phyloP scores from a whole-genome alignment of 805 yeast genomes.

The Ogataea zsoltii region DNA sequence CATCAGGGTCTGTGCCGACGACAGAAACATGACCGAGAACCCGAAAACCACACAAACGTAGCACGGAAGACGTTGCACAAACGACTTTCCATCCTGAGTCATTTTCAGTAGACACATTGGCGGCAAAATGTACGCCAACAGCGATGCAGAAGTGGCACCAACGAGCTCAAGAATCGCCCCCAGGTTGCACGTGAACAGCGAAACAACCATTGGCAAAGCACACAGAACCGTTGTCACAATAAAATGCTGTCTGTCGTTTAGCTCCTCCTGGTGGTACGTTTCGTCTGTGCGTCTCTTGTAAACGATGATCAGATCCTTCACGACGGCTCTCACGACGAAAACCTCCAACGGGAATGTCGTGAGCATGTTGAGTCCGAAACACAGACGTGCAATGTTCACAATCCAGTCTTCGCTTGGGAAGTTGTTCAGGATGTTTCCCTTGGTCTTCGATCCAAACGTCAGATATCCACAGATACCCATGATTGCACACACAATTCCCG shows the following conservation, averaged over 20 bases:
- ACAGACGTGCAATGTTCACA: constrained; percentile 84
- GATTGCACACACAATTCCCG: constrained; percentile 73
- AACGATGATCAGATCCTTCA: constrained; percentile 56
- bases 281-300: constrained; percentile 21
- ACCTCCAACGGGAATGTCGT: constrained; percentile 91
- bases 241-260: constrained; percentile 52
- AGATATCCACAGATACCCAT: constrained; percentile 81
- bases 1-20: constrained; percentile 72
- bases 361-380: constrained; percentile 90
- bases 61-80: constrained; percentile 53
- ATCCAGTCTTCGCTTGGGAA: constrained; percentile 73
- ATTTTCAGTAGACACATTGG: constrained; percentile 78
- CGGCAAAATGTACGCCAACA: constrained; percentile 90
- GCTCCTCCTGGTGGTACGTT: constrained; percentile 18
- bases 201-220: constrained; percentile 67
- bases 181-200: constrained; percentile 80
- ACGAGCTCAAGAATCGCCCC: constrained; percentile 88
- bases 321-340: constrained; percentile 85
- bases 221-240: constrained; percentile 66
- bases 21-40: constrained; percentile 68
- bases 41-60: constrained; percentile 72
- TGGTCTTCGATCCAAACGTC: constrained; percentile 73
- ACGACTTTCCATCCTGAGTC: constrained; percentile 43
- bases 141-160: constrained; percentile 91
- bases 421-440: constrained; percentile 87